Evolutionary conservation across 192 early-diverging fungal genomes (phyloP).

Genomic region (Podila minutissima): DNA sequence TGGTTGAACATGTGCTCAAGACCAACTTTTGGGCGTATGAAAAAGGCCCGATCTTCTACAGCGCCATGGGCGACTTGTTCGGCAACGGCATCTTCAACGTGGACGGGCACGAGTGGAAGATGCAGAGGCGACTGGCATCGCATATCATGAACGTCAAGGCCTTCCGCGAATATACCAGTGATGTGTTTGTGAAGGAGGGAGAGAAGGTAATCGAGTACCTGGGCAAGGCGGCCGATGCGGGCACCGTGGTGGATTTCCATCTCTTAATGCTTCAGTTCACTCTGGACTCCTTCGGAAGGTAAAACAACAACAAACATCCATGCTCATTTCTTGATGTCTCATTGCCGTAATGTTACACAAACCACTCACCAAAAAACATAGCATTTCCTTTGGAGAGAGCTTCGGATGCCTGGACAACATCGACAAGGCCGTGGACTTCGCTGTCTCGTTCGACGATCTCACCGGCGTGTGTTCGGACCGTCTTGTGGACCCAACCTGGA

Average conservation of each 20-base stretch:
- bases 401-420: conserved; percentile 36
- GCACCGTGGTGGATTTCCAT: conserved; percentile 51
- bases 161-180: conserved; percentile 35
- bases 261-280: conserved; percentile 57
- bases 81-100: conserved; percentile 18
- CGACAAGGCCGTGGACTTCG: conserved; percentile 45
- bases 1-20: conserved; percentile 29
- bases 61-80: conserved; percentile 12
- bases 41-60: conserved; percentile 5
- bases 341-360: background rate
- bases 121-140: conserved; percentile 17
- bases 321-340: background rate
- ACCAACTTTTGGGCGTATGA: conserved; percentile 39
- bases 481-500: conserved; percentile 38
- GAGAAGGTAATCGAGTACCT: conserved; percentile 25
- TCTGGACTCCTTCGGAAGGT: conserved; percentile 37
- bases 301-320: background rate
- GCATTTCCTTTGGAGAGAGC: conserved; percentile 36
- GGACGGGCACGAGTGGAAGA: conserved; percentile 27
- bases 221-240: conserved; percentile 18
- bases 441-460: conserved; percentile 59
- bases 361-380: background rate
- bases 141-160: conserved; percentile 32
- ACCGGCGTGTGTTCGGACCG: conserved; percentile 36
- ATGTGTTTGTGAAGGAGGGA: conserved; percentile 23